A percentile compares a stretch with the other conserved stretches of the same genome.
phyloP scores from a whole-genome alignment of 306 rosid species.

The Castanopsis chinensis region DNA sequence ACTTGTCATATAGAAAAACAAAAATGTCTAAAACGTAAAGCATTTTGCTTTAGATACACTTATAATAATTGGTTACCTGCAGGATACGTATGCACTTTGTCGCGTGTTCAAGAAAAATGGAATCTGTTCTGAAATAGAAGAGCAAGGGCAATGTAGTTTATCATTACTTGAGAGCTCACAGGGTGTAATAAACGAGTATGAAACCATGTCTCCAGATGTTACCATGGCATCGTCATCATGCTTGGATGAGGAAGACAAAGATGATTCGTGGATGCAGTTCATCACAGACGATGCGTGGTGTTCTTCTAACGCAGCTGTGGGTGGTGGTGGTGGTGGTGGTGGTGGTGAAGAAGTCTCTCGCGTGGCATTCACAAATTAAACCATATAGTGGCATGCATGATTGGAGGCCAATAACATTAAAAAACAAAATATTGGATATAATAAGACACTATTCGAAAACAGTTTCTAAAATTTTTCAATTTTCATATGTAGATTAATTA shows the following conservation, averaged over 20 bases:
- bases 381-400: conserved; percentile 28
- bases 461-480: conserved; percentile 30
- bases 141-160: conserved; percentile 64
- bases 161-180: conserved; percentile 55
- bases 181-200: conserved; percentile 57
- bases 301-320: conserved; percentile 51
- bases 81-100: conserved; percentile 96
- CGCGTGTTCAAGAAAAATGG: conserved; percentile 99
- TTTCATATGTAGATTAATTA: conserved; percentile 36
- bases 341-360: conserved; percentile 62
- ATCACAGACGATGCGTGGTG: conserved; percentile 92
- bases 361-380: conserved; percentile 63
- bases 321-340: conserved; percentile 20
- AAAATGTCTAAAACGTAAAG: not conserved
- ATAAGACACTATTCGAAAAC: conserved; percentile 27
- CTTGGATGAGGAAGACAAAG: conserved; percentile 80
- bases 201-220: conserved; percentile 78
- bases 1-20: no score
- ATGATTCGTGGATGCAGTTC: conserved; percentile 97
- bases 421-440: conserved; percentile 14
- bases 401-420: conserved; percentile 60
- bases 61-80: conserved; percentile 23
- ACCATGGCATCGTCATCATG: conserved; percentile 68
- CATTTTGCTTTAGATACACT: not conserved
- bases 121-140: conserved; percentile 80